Evolutionary conservation across 768 basidiomycete genomes (phyloP), one percentile per base, ranked within the genome.

Genomic region (Xerocomus potaroensis): DNA sequence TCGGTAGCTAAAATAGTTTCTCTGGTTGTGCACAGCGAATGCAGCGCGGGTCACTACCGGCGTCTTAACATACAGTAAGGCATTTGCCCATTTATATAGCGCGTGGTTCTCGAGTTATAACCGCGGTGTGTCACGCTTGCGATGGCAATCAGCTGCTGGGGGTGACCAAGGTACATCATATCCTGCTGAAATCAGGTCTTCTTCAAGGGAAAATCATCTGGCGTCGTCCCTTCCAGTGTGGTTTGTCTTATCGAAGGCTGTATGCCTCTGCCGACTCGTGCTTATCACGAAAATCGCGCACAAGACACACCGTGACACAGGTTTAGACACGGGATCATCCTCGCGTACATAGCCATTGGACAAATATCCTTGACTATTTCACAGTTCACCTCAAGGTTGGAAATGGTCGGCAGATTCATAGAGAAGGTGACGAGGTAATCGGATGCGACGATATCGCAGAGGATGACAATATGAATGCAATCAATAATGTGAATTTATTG

Each of bases 91-190:
- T 39, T 16, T 62, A 52, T 47, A 37, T 37, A 79, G 82, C 5
- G 81, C 84, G 24, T 89, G 84, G 84, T 76, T 84, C 15, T 80
- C 81, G 15, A 75, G 81, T 3, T 87, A 85, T 60, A 87, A 87
- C 62, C 79, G 86, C 8, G 78, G 79, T 40, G 79, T 83, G n/a
- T n/a, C 10, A 80, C 80, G 2, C 70, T 88, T 4, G 84, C 77
- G 2, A 79, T 86, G 75, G 80, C 81, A 3, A 84, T 86, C 49
- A 83, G 84, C 35, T 78, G 66, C 62, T 67, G 32, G 48, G 60
- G 43, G 24, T 26, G n/a, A 9, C 3, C 36, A 24, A n/a, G 33
- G 0, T 21, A 33, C 27, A 33, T 27, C 30, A 3, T 15, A 70
- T 34, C 44, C 24, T 9, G 29, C 48, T 59, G 32, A 42, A 15